Evolutionary conservation across 805 yeast species (phyloP).

Genomic region (Suhomyces emberorum): DNA sequence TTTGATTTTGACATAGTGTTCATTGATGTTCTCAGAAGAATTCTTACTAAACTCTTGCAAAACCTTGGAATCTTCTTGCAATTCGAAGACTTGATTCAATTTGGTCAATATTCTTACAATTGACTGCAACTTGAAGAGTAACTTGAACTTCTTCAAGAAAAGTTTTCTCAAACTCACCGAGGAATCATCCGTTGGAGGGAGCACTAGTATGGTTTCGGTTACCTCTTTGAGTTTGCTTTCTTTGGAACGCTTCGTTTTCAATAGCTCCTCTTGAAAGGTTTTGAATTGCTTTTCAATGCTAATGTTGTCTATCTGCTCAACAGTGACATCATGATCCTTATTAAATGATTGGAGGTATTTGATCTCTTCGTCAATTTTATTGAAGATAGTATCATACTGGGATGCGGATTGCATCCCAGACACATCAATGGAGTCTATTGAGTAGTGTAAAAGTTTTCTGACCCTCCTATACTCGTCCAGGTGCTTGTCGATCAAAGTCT

Average conservation of each 20-base stretch:
- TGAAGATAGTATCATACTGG: neutral
- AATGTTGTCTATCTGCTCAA: slow-evolving; percentile 1
- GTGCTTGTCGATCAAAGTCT: slow-evolving; percentile 7
- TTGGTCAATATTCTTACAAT: slow-evolving; percentile 11
- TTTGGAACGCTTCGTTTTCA: slow-evolving; percentile 10
- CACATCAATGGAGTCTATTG: neutral
- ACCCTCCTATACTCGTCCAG: slow-evolving; percentile 9
- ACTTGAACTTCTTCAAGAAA: slow-evolving; percentile 12
- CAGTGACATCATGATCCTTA: neutral
- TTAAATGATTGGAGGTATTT: neutral
- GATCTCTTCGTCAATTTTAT: slow-evolving; percentile 1
- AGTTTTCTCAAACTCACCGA: slow-evolving; percentile 3
- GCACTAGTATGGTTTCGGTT: slow-evolving; percentile 9
- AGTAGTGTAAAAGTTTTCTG: slow-evolving; percentile 4
- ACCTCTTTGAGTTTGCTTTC: slow-evolving; percentile 10
- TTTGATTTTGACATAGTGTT: slow-evolving; percentile 7
- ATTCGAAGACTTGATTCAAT: slow-evolving; percentile 12
- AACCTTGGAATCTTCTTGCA: slow-evolving; percentile 10
- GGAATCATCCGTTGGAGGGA: neutral
- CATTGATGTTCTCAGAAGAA: neutral
- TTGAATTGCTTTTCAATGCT: slow-evolving; percentile 9
- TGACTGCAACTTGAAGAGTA: slow-evolving; percentile 13
- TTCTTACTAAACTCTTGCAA: slow-evolving; percentile 4
- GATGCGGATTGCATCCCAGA: neutral
- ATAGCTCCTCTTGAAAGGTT: slow-evolving; percentile 12